Base-by-base conservation (phyloP, 73 alveolate genomes). In the Urostyla sp. region DNA sequence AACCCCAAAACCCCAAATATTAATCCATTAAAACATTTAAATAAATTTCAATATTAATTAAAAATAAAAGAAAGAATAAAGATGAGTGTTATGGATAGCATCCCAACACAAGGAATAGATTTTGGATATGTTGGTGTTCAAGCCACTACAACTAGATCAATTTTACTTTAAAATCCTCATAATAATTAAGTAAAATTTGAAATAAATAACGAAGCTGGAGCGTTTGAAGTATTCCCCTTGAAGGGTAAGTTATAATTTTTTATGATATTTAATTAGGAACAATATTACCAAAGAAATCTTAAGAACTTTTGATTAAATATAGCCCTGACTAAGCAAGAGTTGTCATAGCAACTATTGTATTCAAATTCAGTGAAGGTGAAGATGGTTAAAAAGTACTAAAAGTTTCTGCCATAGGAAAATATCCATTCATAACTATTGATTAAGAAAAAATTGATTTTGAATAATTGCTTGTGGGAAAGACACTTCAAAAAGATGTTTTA, bases 371-470 rank as follows among this genome's bases (percentile, higher is more conserved):
- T 69, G 91, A 90, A 49, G 96, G 90, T 48, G 84, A 94, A 60
- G 98, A 97, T 58, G 87, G 89, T 24, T 87, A 92, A 10, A 92
- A 96, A 85, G 94, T 96, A 7, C 72, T 97, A 55, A 97, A 97
- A 80, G 61, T 95, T 61, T 90, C 98, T 30, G 98, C 98, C 44
- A 94, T 94, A 36, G 98, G 99, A 13, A 97, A 97, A 87, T 97
- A 92, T 82, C 98, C 99, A 0, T 94, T 92, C 87, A 85, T 97
- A 72, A 94, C 97, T n/a, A 82, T 95, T 38, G 93, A 96, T 61
- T 92, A 94, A 44, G 80, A 75, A 32, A 89, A 82, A 61, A 75
- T 97, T 28, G 97, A 96, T 78, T 96, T 96, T 72, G 98, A 96
- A 67, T 75, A 90, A 53, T 85, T 96, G 44, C 92, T 92, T 32